Percentiles rank a stretch among this genome's conserved stretches.
Conservation (phyloP, 345 rosid species). For the Brassica rapa region DNA sequence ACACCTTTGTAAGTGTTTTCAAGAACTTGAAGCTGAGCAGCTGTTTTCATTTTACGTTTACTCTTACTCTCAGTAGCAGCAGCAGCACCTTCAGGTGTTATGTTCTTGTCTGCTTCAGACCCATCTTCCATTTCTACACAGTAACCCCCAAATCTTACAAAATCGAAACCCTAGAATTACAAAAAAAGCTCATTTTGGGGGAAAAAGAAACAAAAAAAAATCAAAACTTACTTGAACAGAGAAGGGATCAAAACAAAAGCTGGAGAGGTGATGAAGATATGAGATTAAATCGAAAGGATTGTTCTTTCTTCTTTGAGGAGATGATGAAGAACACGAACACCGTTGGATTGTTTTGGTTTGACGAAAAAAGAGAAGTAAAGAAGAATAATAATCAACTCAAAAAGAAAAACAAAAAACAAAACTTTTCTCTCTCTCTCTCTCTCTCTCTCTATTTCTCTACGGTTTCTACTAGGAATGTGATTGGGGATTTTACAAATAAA, state of each 20-base stretch:
- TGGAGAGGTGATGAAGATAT: neutral
- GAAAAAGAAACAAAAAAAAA: neutral
- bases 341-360: slow-evolving; percentile 40
- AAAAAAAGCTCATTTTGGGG: neutral
- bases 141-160: neutral
- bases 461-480: slow-evolving; percentile 41
- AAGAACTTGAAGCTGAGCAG: slow-evolving; percentile 83
- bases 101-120: slow-evolving; percentile 61
- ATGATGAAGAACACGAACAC: slow-evolving; percentile 17
- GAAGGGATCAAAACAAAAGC: neutral
- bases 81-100: slow-evolving; percentile 53
- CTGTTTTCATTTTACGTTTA: slow-evolving; percentile 91
- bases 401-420: slow-evolving; percentile 28
- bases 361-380: slow-evolving; percentile 40
- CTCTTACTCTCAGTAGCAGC: slow-evolving; percentile 48
- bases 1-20: slow-evolving; percentile 80
- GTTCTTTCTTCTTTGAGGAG: neutral
- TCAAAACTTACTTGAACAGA: slow-evolving; percentile 16
- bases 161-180: slow-evolving; percentile 28
- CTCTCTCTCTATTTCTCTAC: slow-evolving; percentile 40
- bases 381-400: slow-evolving; percentile 43
- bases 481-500: slow-evolving; percentile 52
- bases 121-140: slow-evolving; percentile 49
- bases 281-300: neutral
- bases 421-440: slow-evolving; percentile 38